Evolutionary conservation across 2,329 filamentous ascomycete genomes (phyloP), one percentile per base, ranked within the genome.

Genomic region (Rugonectria rugulosa): DNA sequence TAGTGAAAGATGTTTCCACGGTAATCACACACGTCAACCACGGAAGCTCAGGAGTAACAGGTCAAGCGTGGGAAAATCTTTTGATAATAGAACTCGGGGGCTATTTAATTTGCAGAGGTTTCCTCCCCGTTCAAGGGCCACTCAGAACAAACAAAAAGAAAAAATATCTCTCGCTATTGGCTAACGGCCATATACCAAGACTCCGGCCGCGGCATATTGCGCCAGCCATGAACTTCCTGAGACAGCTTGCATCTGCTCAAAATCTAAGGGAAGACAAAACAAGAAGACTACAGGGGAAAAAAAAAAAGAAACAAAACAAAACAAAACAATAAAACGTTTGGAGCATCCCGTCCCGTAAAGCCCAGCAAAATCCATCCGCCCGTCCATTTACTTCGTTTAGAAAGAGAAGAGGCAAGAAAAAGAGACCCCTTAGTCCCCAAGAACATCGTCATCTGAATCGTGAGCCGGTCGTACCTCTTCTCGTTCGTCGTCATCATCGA

Each of bases 371-470:
- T 61, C 49, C 47, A 38, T 53, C 51, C 50, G 19, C 34, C 36
- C 37, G 34, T 54, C 29, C 37, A 49, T 10, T n/a, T 36, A 32
- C 27, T 37, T 23, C 38, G 34, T 47, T 21, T 34, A 48, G 17
- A 38, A 36, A 40, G 26, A 10, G 20, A 29, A 20, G 19, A 29
- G 23, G 15, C 51, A 36, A 45, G n/a, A 38, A 37, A 37, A 17
- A 9, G 14, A 21, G 23, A 14, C 44, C 45, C 53, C 57, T 72
- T 68, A 81, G 58, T 81, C 79, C 17, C 79, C 79, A 34, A 81
- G 65, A 57, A 80, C 69, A 56, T 74, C 73, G 49, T 80, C 78
- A 53, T 79, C 77, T 56, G 70, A 74, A 45, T 76, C 77, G 56
- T 77, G 71, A 61, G 64, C 63, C 46, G 57, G 62, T 57, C 57